Conservation (phyloP, 1,139 yeast species). For the Sugiyamaella novakii region DNA sequence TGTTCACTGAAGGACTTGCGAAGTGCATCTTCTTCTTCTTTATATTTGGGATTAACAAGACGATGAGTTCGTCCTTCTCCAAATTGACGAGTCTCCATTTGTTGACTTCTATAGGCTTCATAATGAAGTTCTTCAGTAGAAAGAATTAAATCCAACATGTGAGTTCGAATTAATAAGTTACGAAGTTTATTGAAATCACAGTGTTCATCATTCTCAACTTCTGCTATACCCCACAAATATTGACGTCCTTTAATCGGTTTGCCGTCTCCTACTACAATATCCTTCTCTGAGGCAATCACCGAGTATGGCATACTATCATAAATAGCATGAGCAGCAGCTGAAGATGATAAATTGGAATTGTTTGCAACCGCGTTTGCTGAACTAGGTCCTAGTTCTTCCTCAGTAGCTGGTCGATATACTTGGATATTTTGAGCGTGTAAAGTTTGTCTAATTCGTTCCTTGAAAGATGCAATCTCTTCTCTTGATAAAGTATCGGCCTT, state of each 20-base stretch:
- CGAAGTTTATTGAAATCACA: conserved; percentile 95
- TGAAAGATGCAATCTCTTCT: conserved; percentile 76
- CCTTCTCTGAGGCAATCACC: conserved; percentile 86
- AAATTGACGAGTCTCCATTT: conserved; percentile 65
- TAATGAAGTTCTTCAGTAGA: conserved; percentile 93
- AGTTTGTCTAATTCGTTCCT: conserved; percentile 81
- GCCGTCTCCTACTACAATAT: conserved; percentile 71
- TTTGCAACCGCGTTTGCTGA: conserved; percentile 1
- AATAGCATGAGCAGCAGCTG: conserved; percentile 54
- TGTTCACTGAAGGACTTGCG: conserved; percentile 97
- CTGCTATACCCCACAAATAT: conserved; percentile 97
- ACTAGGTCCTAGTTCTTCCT: conserved; percentile 26
- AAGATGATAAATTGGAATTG: conserved; percentile 48
- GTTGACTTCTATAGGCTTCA: conserved; percentile 81
- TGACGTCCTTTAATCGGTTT: conserved; percentile 83
- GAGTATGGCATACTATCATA: conserved; percentile 96
- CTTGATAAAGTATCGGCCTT: conserved; percentile 92
- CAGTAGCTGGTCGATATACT: conserved; percentile 80
- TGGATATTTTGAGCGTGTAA: conserved; percentile 90
- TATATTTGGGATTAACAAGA: conserved; percentile 82
- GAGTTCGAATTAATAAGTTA: conserved; percentile 83
- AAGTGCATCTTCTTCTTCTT: conserved; percentile 93
- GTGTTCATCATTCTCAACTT: conserved; percentile 93
- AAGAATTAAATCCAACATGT: conserved; percentile 84
- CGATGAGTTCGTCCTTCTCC: conserved; percentile 49